phyloP scores from a whole-genome alignment of 2,329 filamentous ascomycete genomes.

The Alternaria viburni region DNA sequence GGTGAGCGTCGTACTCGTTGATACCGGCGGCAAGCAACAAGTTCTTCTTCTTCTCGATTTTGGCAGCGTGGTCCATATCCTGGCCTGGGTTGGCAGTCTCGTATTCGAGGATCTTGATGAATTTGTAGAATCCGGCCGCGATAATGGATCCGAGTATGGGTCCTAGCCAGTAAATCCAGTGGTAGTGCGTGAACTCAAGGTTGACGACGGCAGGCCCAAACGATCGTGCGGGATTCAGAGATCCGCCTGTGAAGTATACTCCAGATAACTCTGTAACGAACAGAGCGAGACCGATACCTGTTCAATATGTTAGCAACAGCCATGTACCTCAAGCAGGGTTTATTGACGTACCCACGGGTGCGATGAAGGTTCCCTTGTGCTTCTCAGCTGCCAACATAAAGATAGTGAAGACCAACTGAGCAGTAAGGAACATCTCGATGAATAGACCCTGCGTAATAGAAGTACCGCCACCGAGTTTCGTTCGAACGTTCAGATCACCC shows the following conservation, averaged over 20 bases:
- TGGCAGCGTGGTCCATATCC: conserved; percentile 24
- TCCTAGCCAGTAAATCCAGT: conserved; percentile 53
- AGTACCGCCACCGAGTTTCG: conserved; percentile 16
- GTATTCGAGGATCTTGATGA: conserved; percentile 50
- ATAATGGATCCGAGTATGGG: conserved; percentile 51
- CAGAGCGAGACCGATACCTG: conserved; percentile 67
- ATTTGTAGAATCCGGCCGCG: conserved; percentile 55
- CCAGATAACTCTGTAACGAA: conserved; percentile 58
- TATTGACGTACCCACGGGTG: conserved; percentile 60
- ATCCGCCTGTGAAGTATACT: conserved; percentile 53
- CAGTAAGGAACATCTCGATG: conserved; percentile 28
- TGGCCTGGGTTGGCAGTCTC: conserved; percentile 41
- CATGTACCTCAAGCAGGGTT: no score
- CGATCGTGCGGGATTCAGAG: conserved; percentile 53
- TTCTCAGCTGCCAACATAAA: conserved; percentile 64
- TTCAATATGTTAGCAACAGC: not conserved
- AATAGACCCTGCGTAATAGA: conserved; percentile 28
- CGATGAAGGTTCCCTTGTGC: conserved; percentile 65
- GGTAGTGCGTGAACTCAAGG: conserved; percentile 42
- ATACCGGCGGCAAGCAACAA: conserved; percentile 23
- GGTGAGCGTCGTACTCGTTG: conserved; percentile 22
- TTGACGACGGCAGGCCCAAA: conserved; percentile 52
- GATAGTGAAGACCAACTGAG: conserved; percentile 42
- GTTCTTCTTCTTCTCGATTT: conserved; percentile 14
- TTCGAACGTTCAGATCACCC: conserved; percentile 27